These are phyloP conservation scores for Oryza brachyantha DNA, from an alignment of 176 grass and related monocot species.

Conservation along the genomic window DNA sequence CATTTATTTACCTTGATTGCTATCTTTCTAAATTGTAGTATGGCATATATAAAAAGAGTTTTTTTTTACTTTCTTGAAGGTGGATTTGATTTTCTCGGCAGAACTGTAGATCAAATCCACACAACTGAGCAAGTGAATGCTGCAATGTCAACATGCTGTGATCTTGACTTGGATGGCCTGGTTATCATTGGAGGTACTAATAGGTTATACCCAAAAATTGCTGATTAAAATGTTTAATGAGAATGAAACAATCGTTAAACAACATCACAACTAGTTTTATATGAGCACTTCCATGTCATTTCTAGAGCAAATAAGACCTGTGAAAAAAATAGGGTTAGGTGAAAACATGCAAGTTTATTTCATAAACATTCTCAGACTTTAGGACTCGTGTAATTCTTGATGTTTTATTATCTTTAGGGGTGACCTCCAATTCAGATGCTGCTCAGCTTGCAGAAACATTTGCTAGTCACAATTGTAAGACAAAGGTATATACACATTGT, in stretches of 20 bases:
- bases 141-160: constrained; percentile 35
- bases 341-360: neutral
- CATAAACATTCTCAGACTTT: neutral
- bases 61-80: constrained; percentile 30
- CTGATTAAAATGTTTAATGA: neutral
- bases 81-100: constrained; percentile 53
- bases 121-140: constrained; percentile 48
- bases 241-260: neutral
- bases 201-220: neutral
- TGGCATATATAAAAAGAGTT: neutral
- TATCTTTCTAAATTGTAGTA: neutral
- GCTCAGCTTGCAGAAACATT: constrained; percentile 93
- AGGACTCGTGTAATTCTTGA: neutral
- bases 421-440: constrained; percentile 87
- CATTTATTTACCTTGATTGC: neutral
- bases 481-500: constrained; percentile 48
- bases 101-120: constrained; percentile 47
- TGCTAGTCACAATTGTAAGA: constrained; percentile 69
- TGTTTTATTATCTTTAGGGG: constrained; percentile 36
- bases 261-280: neutral
- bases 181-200: constrained; percentile 54
- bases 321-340: neutral
- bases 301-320: neutral
- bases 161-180: constrained; percentile 32
- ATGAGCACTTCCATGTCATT: neutral